Percentiles rank a stretch among this genome's conserved stretches.
phyloP scores from a whole-genome alignment of 345 rosid genomes.

The Rhodamnia rubescens region DNA sequence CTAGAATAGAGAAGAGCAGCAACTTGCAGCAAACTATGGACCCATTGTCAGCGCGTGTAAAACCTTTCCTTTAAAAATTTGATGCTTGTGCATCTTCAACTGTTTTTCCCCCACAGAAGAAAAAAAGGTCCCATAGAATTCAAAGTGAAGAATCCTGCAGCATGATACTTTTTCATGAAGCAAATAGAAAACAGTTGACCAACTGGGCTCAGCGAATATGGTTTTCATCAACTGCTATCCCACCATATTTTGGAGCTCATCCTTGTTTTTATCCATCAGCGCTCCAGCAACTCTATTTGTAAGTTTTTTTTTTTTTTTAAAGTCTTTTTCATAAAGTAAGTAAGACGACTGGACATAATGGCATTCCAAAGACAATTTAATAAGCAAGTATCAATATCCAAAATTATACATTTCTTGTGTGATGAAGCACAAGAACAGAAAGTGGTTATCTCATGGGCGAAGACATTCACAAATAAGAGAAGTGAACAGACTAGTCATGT shows the following conservation, averaged over 20 bases:
- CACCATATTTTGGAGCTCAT: neutral
- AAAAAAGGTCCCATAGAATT: neutral
- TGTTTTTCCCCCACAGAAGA: neutral
- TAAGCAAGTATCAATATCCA: neutral
- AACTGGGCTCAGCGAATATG: neutral
- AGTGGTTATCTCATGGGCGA: neutral
- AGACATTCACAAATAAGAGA: neutral
- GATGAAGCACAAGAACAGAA: neutral
- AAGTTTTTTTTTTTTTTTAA: neutral
- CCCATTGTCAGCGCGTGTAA: neutral
- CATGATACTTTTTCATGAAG: neutral
- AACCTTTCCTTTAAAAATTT: neutral
- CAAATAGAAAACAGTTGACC: neutral
- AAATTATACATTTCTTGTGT: neutral
- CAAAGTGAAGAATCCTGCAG: neutral
- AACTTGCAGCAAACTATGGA: neutral
- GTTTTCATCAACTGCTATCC: neutral
- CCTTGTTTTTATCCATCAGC: neutral
- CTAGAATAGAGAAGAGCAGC: neutral
- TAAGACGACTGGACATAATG: neutral
- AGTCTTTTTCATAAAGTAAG: neutral
- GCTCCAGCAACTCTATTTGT: neutral
- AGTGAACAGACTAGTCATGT: neutral
- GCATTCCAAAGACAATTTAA: neutral
- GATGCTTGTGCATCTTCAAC: neutral